These are phyloP conservation scores for Nicotiana rustica DNA, from an alignment of 305 asterid species.

Conservation along the genomic window DNA sequence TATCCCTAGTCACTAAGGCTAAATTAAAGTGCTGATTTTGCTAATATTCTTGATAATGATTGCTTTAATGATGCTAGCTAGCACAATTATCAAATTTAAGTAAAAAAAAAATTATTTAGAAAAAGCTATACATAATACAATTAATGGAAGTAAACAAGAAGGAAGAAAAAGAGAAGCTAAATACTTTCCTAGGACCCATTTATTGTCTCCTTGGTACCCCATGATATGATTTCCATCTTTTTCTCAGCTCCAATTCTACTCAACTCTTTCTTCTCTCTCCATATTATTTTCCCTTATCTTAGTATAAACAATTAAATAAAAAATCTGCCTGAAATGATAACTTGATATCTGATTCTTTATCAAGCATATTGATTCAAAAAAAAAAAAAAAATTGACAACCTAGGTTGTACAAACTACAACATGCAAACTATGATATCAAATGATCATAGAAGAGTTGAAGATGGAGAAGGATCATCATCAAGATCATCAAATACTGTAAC, in stretches of 20 bases:
- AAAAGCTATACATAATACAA: conserved; percentile 52
- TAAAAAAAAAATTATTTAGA: conserved; percentile 26
- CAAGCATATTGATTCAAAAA: not conserved
- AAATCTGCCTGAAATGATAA: not conserved
- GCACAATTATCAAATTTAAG: conserved; percentile 40
- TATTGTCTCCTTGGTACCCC: conserved; percentile 59
- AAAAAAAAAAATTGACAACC: not conserved
- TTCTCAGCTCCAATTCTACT: conserved; percentile 44
- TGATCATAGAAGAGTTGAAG: conserved; percentile 35
- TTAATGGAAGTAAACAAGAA: conserved; percentile 69
- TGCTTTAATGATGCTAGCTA: conserved; percentile 54
- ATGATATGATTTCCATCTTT: conserved; percentile 46
- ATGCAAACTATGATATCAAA: conserved; percentile 52
- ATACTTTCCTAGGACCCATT: conserved; percentile 73
- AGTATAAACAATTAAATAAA: not conserved
- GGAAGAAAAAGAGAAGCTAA: conserved; percentile 53
- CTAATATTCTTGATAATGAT: conserved; percentile 61
- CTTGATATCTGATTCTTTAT: not conserved
- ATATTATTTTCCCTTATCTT: conserved; percentile 12
- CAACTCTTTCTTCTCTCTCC: conserved; percentile 15
- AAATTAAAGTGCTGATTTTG: conserved; percentile 41
- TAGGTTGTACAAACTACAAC: not conserved
- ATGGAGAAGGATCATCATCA: conserved; percentile 47
- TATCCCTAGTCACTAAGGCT: conserved; percentile 46
- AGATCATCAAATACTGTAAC: conserved; percentile 24